These are phyloP conservation scores for Aspergillus ochraceus DNA, from an alignment of 2,329 filamentous ascomycete species.

Conservation along the genomic window DNA sequence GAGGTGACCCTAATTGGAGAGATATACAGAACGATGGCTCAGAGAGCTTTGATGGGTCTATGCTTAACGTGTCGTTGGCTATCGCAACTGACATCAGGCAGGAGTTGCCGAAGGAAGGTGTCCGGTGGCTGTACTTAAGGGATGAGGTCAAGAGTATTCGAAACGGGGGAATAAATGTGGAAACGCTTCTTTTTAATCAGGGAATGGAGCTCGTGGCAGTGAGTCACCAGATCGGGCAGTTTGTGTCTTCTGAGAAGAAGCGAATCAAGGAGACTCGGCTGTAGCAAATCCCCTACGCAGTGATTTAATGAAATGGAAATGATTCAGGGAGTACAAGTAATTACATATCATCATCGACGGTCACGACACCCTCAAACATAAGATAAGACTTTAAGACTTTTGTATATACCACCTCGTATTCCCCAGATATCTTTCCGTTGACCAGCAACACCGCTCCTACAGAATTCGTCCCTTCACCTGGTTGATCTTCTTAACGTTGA, in stretches of 20 bases:
- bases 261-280: background rate
- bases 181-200: background rate
- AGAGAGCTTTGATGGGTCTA: background rate
- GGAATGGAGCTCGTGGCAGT: background rate
- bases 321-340: background rate
- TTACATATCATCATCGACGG: background rate
- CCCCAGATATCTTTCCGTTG: background rate
- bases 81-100: background rate
- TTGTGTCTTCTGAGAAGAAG: background rate
- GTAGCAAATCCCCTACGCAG: background rate
- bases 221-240: background rate
- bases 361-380: background rate
- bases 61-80: background rate
- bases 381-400: background rate
- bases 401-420: background rate
- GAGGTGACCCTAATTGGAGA: background rate
- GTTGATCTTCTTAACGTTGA: conserved; percentile 7
- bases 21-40: background rate
- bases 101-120: background rate
- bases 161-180: background rate
- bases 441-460: background rate
- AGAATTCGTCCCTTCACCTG: conserved; percentile 10
- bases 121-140: background rate
- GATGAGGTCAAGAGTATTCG: background rate
- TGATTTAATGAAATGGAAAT: background rate